phyloP scores from a whole-genome alignment of 2,329 filamentous ascomycete genomes.

The Akanthomyces lecanii region DNA sequence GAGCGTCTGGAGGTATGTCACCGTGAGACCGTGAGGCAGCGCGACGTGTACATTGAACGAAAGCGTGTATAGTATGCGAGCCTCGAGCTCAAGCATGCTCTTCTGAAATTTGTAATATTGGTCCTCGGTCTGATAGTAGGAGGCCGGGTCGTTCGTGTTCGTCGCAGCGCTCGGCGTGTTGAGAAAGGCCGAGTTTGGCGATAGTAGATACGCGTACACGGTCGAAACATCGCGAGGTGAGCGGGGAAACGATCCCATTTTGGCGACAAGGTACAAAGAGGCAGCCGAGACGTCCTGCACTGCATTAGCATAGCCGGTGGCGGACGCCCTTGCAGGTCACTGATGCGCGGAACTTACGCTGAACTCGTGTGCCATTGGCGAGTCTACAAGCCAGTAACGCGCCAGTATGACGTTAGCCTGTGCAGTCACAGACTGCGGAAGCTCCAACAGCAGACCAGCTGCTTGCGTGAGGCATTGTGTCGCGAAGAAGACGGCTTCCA shows the following conservation, averaged over 20 bases:
- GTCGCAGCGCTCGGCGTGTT: conserved; percentile 33
- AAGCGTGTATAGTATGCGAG: conserved; percentile 68
- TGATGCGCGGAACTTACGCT: conserved; percentile 35
- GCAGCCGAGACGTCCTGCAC: conserved; percentile 75
- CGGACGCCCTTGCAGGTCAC: neutral
- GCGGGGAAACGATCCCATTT: conserved; percentile 72
- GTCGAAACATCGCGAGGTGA: conserved; percentile 78
- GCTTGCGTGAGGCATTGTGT: conserved; percentile 72
- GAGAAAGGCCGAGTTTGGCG: conserved; percentile 54
- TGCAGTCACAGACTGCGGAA: conserved; percentile 81
- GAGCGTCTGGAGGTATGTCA: conserved; percentile 90
- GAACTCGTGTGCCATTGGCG: conserved; percentile 55
- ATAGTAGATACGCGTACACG: conserved; percentile 77
- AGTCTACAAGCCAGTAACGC: conserved; percentile 69
- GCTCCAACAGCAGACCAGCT: conserved; percentile 72
- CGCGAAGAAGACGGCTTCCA: conserved; percentile 66
- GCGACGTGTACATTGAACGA: conserved; percentile 82
- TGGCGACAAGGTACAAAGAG: conserved; percentile 73
- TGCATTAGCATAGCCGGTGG: conserved; percentile 5
- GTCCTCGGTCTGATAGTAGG: conserved; percentile 69
- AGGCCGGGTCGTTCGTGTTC: conserved; percentile 40
- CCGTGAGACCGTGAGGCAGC: conserved; percentile 77
- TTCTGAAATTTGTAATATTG: conserved; percentile 62
- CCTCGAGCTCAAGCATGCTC: conserved; percentile 69
- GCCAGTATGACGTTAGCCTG: conserved; percentile 79